Evolutionary conservation across 345 rosid species (phyloP).

Genomic region (Sapria himalayana): DNA sequence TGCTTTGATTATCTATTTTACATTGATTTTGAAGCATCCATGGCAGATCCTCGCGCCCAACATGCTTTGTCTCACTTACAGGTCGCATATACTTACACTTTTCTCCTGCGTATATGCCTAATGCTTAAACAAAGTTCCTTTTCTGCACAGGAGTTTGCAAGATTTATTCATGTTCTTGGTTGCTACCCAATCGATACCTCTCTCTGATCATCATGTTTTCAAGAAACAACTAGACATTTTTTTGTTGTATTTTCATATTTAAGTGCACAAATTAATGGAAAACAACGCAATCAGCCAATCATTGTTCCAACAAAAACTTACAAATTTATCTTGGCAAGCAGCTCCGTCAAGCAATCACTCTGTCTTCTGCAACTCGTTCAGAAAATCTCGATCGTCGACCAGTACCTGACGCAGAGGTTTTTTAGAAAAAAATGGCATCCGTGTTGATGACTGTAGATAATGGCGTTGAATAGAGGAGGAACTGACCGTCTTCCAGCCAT

Average conservation of each 20-base stretch:
- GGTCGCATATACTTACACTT: too few species aligned
- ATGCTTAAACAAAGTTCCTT: too few species aligned
- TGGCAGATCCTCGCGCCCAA: constrained; percentile 81
- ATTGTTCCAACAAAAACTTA: too few species aligned
- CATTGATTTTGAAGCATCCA: constrained; percentile 81
- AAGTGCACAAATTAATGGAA: too few species aligned
- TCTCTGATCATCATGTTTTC: too few species aligned
- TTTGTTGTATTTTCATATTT: too few species aligned
- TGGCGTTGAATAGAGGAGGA: neutral
- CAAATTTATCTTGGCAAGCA: too few species aligned
- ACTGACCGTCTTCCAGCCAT: constrained; percentile 93
- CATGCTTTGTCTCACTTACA: constrained; percentile 58
- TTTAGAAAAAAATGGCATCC: neutral
- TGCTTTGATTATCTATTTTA: constrained; percentile 83
- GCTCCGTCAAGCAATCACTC: neutral
- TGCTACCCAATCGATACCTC: neutral
- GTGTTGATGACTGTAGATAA: neutral
- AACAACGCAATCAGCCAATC: too few species aligned
- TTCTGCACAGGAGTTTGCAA: neutral
- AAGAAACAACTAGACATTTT: too few species aligned
- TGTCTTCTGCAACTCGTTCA: constrained; percentile 45
- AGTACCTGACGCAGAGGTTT: constrained; percentile 24
- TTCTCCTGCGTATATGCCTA: too few species aligned
- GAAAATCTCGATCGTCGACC: constrained; percentile 88
- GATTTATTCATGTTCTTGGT: neutral